Evolutionary conservation across 345 rosid species (phyloP).

Genomic region (Zanthoxylum bungeanum): DNA sequence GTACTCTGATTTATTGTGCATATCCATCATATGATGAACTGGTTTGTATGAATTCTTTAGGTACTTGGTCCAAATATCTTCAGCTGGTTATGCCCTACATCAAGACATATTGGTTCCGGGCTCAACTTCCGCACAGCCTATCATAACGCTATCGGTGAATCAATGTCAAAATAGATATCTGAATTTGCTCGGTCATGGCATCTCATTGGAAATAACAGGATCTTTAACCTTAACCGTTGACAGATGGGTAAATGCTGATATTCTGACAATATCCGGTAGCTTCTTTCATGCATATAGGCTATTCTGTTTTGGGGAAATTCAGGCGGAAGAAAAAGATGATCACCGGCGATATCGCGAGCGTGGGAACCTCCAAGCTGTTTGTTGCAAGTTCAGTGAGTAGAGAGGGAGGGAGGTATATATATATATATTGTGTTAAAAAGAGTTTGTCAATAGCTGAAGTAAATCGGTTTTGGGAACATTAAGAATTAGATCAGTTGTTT

Average conservation of each 20-base stretch:
- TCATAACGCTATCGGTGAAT: constrained; percentile 29
- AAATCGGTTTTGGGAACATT: not conserved
- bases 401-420: no score
- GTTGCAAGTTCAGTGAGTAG: not conserved
- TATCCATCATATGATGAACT: not conserved
- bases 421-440: not conserved
- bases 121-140: constrained; percentile 66
- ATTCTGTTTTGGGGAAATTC: not conserved
- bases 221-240: not conserved
- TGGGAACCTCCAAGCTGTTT: constrained; percentile 8
- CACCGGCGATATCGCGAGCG: not conserved
- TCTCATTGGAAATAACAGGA: constrained; percentile 12
- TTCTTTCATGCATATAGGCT: not conserved
- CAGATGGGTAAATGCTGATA: not conserved
- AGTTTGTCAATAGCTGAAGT: not conserved
- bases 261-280: not conserved
- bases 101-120: constrained; percentile 70
- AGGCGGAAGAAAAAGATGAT: not conserved
- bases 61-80: constrained; percentile 72
- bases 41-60: constrained; percentile 35
- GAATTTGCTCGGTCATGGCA: constrained; percentile 4
- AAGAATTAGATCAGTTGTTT: constrained; percentile 8
- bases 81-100: constrained; percentile 73
- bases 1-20: not conserved
- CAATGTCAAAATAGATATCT: constrained; percentile 28